Evolutionary conservation across 306 rosid species (phyloP).

Genomic region (Chamaecrista fasciculata): DNA sequence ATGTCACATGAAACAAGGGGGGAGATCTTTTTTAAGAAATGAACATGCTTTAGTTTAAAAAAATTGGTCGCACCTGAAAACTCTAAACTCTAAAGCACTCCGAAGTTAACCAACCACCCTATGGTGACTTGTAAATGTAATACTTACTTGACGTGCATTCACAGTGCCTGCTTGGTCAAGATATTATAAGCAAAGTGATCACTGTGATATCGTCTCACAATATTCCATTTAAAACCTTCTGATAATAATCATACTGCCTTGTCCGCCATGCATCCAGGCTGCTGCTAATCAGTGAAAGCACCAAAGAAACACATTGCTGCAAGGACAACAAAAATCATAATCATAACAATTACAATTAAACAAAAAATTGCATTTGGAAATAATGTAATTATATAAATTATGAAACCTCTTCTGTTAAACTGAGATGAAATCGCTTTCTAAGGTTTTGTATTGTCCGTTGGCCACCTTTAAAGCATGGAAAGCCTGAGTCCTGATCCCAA

Average conservation of each 20-base stretch:
- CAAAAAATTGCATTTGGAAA: not conserved
- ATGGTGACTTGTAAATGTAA: constrained; percentile 28
- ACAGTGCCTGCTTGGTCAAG: constrained; percentile 39
- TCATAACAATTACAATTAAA: constrained; percentile 27
- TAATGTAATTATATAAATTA: constrained; percentile 11
- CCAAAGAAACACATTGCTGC: constrained; percentile 99
- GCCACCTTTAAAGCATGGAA: constrained; percentile 99
- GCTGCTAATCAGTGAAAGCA: constrained; percentile 93
- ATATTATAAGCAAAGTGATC: constrained; percentile 37
- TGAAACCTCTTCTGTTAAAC: constrained; percentile 94
- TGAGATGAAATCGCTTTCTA: constrained; percentile 89
- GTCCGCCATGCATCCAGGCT: constrained; percentile 99
- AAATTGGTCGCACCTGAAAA: constrained; percentile 33
- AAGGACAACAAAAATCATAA: not conserved
- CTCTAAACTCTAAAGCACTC: constrained; percentile 35
- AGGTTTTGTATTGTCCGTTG: constrained; percentile 91
- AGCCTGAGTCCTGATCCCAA: constrained; percentile 82
- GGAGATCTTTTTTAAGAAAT: too few relatives aligned
- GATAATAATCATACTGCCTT: constrained; percentile 97
- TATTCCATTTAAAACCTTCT: constrained; percentile 95
- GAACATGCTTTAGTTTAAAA: too few relatives aligned
- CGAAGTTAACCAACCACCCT: constrained; percentile 37
- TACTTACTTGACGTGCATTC: constrained; percentile 15
- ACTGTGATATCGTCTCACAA: constrained; percentile 51
- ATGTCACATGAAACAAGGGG: constrained; percentile 31